These are phyloP conservation scores for Colletotrichum chlorophyti DNA, from an alignment of 2,329 filamentous ascomycete species.

Conservation along the genomic window DNA sequence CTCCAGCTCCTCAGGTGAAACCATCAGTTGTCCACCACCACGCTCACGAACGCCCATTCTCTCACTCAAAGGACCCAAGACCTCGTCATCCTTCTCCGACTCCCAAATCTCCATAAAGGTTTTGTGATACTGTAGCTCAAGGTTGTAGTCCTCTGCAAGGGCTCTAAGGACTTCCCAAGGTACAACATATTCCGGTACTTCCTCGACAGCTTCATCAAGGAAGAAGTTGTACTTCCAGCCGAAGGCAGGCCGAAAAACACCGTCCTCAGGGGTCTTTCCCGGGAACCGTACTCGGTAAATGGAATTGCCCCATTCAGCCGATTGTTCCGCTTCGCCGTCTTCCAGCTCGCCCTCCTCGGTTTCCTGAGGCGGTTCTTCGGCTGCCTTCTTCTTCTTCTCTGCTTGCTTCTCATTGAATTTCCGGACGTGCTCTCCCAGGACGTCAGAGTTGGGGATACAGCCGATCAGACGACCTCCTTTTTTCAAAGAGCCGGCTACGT, in stretches of 20 bases:
- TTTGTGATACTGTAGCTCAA: conserved; percentile 94
- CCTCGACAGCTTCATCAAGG: conserved; percentile 93
- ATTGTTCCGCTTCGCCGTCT: conserved; percentile 68
- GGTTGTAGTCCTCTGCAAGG: conserved; percentile 93
- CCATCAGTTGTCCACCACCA: conserved; percentile 69
- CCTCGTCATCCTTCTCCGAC: conserved; percentile 83
- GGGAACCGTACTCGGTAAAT: conserved; percentile 93
- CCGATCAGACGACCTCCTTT: conserved; percentile 96
- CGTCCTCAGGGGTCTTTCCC: conserved; percentile 80
- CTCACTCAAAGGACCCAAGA: conserved; percentile 85
- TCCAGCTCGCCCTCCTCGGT: conserved; percentile 56
- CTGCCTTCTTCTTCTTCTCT: conserved; percentile 45
- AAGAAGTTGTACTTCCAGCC: conserved; percentile 99
- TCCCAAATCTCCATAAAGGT: conserved; percentile 92
- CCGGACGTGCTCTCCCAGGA: conserved; percentile 81
- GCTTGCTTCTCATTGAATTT: conserved; percentile 70
- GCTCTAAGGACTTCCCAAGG: conserved; percentile 98
- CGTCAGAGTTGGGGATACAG: conserved; percentile 95
- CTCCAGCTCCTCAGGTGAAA: conserved; percentile 89
- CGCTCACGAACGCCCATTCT: conserved; percentile 91
- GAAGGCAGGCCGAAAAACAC: conserved; percentile 91
- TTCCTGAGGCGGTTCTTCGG: conserved; percentile 37
- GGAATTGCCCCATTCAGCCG: conserved; percentile 87
- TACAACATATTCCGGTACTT: conserved; percentile 96
- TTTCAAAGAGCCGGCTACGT: conserved; percentile 88